phyloP scores from a whole-genome alignment of 768 basidiomycete genomes.

The Coprinellus aureogranulatus region DNA sequence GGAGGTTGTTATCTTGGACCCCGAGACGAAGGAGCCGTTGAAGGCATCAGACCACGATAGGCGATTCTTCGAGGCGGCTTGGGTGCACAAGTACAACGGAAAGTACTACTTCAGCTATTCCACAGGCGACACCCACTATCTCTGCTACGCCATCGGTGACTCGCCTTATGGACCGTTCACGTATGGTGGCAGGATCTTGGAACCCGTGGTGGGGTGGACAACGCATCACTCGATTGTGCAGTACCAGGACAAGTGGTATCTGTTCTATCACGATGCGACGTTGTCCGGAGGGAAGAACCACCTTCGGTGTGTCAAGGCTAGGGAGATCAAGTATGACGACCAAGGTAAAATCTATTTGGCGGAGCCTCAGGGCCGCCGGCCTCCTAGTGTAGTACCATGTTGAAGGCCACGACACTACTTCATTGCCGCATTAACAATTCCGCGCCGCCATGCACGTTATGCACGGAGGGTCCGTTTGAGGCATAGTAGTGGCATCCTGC shows the following conservation, averaged over 20 bases:
- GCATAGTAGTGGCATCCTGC: too few species aligned
- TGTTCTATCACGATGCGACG: conserved; percentile 19
- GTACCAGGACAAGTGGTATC: conserved; percentile 15
- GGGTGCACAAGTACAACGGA: conserved; percentile 21
- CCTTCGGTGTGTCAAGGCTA: conserved; percentile 18
- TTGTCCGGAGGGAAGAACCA: conserved; percentile 20
- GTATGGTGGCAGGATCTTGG: conserved; percentile 20
- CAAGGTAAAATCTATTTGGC: conserved; percentile 10
- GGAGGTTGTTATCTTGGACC: conserved; percentile 16
- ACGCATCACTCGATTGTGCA: conserved; percentile 23
- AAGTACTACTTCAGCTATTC: conserved; percentile 22
- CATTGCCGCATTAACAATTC: too few species aligned
- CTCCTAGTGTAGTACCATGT: too few species aligned
- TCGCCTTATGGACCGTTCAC: conserved; percentile 19
- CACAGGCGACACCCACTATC: conserved; percentile 21
- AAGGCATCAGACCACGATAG: conserved; percentile 20
- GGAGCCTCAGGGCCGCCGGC: conserved; percentile 1
- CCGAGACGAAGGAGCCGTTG: conserved; percentile 13
- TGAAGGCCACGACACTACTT: too few species aligned
- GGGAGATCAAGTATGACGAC: conserved; percentile 18
- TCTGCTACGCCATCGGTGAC: conserved; percentile 18
- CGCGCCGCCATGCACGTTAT: too few species aligned
- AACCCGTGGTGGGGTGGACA: conserved; percentile 22
- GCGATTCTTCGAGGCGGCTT: conserved; percentile 23
- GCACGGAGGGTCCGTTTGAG: too few species aligned